These are phyloP conservation scores for Agaricus subrufescens DNA, from an alignment of 768 basidiomycete genomes.

Conservation along the genomic window DNA sequence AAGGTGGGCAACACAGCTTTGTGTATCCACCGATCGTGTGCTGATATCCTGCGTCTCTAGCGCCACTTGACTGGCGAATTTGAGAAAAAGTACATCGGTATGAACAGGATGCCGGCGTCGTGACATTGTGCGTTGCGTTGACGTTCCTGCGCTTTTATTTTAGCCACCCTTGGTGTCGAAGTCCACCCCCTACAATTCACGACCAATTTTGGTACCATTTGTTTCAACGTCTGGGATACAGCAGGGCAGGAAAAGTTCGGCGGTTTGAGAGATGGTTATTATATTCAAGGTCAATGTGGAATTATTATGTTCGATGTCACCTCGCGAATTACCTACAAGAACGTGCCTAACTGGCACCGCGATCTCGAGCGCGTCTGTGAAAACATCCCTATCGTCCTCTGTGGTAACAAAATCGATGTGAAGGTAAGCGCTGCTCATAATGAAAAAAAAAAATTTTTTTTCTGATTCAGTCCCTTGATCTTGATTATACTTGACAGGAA, in stretches of 20 bases:
- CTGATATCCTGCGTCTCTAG: conserved; percentile 49
- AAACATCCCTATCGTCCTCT: conserved; percentile 98
- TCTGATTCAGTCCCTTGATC: conserved; percentile 7
- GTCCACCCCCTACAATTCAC: conserved; percentile 95
- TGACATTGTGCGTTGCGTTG: conserved; percentile 7
- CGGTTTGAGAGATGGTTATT: conserved; percentile 95
- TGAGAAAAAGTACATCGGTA: conserved; percentile 99
- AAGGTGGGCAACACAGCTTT: conserved; percentile 53
- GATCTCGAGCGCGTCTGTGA: conserved; percentile 99
- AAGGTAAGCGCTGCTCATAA: conserved; percentile 55
- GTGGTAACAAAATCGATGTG: conserved; percentile 99
- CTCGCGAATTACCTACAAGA: conserved; percentile 99
- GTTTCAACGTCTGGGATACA: conserved; percentile 99
- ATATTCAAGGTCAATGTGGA: conserved; percentile 97
- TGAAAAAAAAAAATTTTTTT: neutral
- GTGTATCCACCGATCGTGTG: conserved; percentile 11
- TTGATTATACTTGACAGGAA: conserved; percentile 52
- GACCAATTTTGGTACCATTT: conserved; percentile 98
- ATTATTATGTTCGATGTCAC: conserved; percentile 99
- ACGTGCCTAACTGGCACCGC: conserved; percentile 99
- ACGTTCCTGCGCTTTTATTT: conserved; percentile 13
- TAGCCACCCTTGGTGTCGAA: conserved; percentile 99
- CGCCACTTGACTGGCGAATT: conserved; percentile 99
- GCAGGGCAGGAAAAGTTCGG: conserved; percentile 99
- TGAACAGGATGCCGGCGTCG: conserved; percentile 22